phyloP scores from a whole-genome alignment of 768 basidiomycete species.

The Boletus insuetus region DNA sequence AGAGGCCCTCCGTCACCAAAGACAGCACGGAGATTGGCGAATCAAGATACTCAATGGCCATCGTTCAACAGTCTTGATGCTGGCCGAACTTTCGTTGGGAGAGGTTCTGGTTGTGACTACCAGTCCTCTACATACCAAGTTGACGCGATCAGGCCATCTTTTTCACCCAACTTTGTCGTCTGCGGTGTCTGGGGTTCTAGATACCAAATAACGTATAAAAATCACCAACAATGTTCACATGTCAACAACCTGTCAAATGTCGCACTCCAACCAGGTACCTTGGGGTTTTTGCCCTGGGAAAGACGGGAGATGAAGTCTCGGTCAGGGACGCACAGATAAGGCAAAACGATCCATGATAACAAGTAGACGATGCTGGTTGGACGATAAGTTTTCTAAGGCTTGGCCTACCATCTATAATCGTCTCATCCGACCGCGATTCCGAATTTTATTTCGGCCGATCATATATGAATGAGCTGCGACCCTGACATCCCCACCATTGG shows the following conservation, averaged over 20 bases:
- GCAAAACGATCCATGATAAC: background rate
- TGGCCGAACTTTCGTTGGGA: background rate
- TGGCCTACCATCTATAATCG: background rate
- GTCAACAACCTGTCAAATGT: background rate
- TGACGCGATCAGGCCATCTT: background rate
- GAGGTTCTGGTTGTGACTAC: background rate
- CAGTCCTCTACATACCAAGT: background rate
- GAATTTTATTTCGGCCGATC: too few relatives aligned
- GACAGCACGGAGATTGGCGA: slow-evolving; percentile 5
- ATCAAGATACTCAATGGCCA: slow-evolving; percentile 1
- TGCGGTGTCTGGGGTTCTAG: background rate
- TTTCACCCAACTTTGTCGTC: background rate
- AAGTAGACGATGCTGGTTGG: background rate
- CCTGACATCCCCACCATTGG: too few relatives aligned
- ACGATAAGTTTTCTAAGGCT: background rate
- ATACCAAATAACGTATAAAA: background rate
- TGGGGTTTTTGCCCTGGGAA: too few relatives aligned
- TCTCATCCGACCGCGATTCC: too few relatives aligned
- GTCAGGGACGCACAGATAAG: background rate
- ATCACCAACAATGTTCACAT: background rate
- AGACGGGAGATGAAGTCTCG: too few relatives aligned
- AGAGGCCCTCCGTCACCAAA: background rate
- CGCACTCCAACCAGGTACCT: too few relatives aligned
- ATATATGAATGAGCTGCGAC: too few relatives aligned
- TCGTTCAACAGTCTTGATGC: background rate